Conservation (phyloP, 2,329 filamentous ascomycete genomes). For the Annulohypoxylon truncatum region DNA sequence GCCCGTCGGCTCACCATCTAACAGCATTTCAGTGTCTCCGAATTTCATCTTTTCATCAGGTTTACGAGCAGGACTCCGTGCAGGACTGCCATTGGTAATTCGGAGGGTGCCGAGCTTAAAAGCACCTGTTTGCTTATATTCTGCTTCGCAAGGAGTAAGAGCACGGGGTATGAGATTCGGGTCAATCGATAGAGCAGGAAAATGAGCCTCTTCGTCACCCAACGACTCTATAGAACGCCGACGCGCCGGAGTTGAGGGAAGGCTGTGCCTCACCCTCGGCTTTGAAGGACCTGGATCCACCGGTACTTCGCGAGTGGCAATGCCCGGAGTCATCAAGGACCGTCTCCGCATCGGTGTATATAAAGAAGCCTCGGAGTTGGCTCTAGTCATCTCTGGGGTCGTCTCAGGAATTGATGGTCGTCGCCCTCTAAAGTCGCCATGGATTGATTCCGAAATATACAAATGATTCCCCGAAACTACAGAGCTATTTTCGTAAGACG, state of each 20-base stretch:
- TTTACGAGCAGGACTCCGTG: constrained; percentile 53
- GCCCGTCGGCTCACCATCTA: neutral
- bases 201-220: constrained; percentile 19
- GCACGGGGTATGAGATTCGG: constrained; percentile 51
- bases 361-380: constrained; percentile 58
- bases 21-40: neutral
- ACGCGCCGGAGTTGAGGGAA: constrained; percentile 41
- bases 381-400: constrained; percentile 51
- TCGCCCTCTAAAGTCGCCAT: constrained; percentile 51
- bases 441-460: constrained; percentile 51
- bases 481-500: constrained; percentile 50
- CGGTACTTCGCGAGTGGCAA: constrained; percentile 46
- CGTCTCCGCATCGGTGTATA: constrained; percentile 50
- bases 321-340: constrained; percentile 48
- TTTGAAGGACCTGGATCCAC: constrained; percentile 24
- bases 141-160: constrained; percentile 63
- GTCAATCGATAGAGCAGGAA: constrained; percentile 44
- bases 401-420: constrained; percentile 40
- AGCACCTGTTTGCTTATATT: constrained; percentile 70
- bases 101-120: constrained; percentile 72
- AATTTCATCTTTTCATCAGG: constrained; percentile 11
- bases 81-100: constrained; percentile 71
- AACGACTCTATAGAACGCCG: constrained; percentile 41
- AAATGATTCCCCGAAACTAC: constrained; percentile 52
- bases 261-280: constrained; percentile 38